A percentile compares a stretch with the other conserved stretches of the same genome.
phyloP scores from a whole-genome alignment of 108 stramenopile genomes.

The Parietichytrium sp. region DNA sequence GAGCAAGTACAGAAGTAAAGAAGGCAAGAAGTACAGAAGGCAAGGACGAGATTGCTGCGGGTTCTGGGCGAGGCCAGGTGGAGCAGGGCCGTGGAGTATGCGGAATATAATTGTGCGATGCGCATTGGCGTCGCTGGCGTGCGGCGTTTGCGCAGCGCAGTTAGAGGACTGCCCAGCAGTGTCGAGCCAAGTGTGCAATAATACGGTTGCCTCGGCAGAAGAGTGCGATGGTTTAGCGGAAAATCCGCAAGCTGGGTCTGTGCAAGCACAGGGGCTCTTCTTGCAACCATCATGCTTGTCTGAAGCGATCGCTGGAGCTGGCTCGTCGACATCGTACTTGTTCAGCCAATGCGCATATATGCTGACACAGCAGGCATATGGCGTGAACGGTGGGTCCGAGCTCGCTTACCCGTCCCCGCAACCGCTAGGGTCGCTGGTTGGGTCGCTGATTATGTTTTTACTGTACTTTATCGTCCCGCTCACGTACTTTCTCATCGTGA shows the following conservation, averaged over 20 bases:
- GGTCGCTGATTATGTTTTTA: neutral
- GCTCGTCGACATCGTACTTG: neutral
- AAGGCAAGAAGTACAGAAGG: no score
- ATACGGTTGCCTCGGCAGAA: no score
- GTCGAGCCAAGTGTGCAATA: no score
- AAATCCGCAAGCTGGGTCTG: neutral
- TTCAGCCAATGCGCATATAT: neutral
- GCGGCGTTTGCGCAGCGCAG: no score
- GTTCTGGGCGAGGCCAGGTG: no score
- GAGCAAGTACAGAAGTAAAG: no score
- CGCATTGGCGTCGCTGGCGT: no score
- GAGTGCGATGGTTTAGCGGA: neutral
- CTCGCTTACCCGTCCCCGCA: neutral
- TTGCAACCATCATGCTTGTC: neutral
- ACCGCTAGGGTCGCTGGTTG: neutral
- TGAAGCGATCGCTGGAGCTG: neutral
- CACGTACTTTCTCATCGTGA: neutral
- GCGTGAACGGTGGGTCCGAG: neutral
- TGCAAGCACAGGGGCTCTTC: neutral
- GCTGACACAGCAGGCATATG: neutral
- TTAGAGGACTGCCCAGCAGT: no score
- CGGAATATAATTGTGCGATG: no score
- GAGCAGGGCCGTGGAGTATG: no score
- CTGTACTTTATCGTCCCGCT: constrained; percentile 31
- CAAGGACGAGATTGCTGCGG: no score